These are phyloP conservation scores for Ilex aquifolium DNA, from an alignment of 257 asterid species.

Conservation along the genomic window DNA sequence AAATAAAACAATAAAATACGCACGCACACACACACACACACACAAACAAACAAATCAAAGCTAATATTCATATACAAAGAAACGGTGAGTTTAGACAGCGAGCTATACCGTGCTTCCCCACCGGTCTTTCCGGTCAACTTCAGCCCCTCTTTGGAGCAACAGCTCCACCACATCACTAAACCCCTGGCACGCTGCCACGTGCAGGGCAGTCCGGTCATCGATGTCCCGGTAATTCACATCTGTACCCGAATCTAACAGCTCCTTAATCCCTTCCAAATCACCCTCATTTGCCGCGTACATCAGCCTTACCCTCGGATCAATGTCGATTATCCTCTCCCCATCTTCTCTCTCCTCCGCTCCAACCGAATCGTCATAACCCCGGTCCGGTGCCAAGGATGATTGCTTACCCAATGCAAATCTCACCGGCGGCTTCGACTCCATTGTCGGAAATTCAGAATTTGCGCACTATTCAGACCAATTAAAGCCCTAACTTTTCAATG, in stretches of 20 bases:
- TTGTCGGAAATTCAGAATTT: slow-evolving; percentile 3
- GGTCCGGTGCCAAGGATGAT: slow-evolving; percentile 80
- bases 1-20: too few species aligned
- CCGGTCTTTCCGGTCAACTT: slow-evolving; percentile 62
- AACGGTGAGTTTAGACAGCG: too few species aligned
- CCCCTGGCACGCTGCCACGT: slow-evolving; percentile 95
- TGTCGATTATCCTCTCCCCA: slow-evolving; percentile 33
- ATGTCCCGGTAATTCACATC: slow-evolving; percentile 82
- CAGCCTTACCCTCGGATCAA: slow-evolving; percentile 71
- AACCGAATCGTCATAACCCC: slow-evolving; percentile 40
- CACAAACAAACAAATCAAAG: background rate
- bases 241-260: slow-evolving; percentile 54
- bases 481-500: too few species aligned
- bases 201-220: slow-evolving; percentile 86
- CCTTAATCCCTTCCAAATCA: slow-evolving; percentile 79
- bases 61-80: background rate
- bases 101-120: slow-evolving; percentile 96
- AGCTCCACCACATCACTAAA: slow-evolving; percentile 53
- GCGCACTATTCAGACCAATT: too few species aligned
- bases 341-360: slow-evolving; percentile 31
- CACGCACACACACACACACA: background rate
- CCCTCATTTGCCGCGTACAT: slow-evolving; percentile 88
- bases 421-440: slow-evolving; percentile 51
- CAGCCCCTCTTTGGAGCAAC: slow-evolving; percentile 58
- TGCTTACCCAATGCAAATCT: slow-evolving; percentile 67